Evolutionary conservation across 2,329 filamentous ascomycete genomes (phyloP).

Genomic region (Thelonectria olida): DNA sequence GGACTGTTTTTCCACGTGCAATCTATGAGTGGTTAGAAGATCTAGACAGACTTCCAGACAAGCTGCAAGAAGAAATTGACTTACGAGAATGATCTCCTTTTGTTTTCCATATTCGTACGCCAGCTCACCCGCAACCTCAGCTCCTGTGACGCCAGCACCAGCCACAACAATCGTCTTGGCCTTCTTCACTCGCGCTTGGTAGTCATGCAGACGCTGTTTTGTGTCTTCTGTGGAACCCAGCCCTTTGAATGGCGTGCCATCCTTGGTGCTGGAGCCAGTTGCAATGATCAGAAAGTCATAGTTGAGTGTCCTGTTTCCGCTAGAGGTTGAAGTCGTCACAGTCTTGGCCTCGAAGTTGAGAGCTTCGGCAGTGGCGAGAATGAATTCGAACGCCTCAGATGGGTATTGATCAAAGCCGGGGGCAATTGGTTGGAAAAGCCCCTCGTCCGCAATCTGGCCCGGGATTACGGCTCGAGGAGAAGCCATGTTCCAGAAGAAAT

Average conservation of each 20-base stretch:
- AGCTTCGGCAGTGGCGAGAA: not conserved
- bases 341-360: not conserved
- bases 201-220: slow-evolving; percentile 41
- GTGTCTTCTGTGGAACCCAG: slow-evolving; percentile 49
- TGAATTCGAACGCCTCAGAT: not conserved
- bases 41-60: no score
- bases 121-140: slow-evolving; percentile 44
- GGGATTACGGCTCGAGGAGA: not conserved
- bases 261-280: slow-evolving; percentile 13
- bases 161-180: slow-evolving; percentile 43
- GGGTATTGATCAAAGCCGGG: slow-evolving; percentile 12
- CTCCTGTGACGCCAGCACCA: slow-evolving; percentile 43
- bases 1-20: not conserved
- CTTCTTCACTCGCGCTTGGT: slow-evolving; percentile 43
- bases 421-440: slow-evolving; percentile 1
- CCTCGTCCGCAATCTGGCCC: not conserved
- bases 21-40: not conserved
- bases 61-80: not conserved
- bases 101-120: slow-evolving; percentile 35
- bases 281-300: slow-evolving; percentile 11
- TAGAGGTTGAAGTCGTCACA: not conserved
- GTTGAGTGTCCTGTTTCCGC: not conserved
- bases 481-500: slow-evolving; percentile 10
- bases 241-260: slow-evolving; percentile 53
- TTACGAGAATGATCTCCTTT: slow-evolving; percentile 34